Conservation (phyloP, 352 stramenopile genomes). For the Pythium biforme region DNA sequence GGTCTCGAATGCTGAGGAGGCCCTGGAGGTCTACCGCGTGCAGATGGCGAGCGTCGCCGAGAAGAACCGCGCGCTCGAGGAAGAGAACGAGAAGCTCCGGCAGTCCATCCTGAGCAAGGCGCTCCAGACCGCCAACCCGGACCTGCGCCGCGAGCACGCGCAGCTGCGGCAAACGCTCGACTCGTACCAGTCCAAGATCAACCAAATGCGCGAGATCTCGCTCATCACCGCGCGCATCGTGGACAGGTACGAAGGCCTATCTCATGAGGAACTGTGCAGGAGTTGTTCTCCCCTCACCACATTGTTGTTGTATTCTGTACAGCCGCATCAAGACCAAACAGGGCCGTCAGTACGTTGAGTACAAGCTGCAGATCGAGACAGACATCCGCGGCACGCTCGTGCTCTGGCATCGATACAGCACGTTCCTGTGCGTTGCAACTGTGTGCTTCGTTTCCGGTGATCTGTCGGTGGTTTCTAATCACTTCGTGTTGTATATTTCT, state of each 20-base stretch:
- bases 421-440: conserved; percentile 65
- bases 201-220: conserved; percentile 86
- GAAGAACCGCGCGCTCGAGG: conserved; percentile 75
- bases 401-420: conserved; percentile 88
- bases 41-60: conserved; percentile 51
- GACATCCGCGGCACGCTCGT: conserved; percentile 83
- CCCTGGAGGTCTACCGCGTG: conserved; percentile 49
- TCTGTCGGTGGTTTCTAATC: not conserved
- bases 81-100: conserved; percentile 81
- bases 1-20: conserved; percentile 67
- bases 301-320: conserved; percentile 3
- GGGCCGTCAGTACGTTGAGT: conserved; percentile 85
- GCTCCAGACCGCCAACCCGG: conserved; percentile 72
- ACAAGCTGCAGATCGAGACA: conserved; percentile 87
- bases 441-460: not conserved
- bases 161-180: conserved; percentile 83
- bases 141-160: conserved; percentile 78
- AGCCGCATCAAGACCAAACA: conserved; percentile 87
- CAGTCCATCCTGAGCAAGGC: conserved; percentile 75
- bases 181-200: conserved; percentile 88
- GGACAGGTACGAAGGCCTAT: conserved; percentile 49
- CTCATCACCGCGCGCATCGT: conserved; percentile 83
- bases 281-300: not conserved
- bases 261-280: not conserved
- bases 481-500: not conserved